Evolutionary conservation across 2,329 filamentous ascomycete genomes (phyloP), one percentile per base, ranked within the genome.

Genomic region (Pestalotiopsis sp.): DNA sequence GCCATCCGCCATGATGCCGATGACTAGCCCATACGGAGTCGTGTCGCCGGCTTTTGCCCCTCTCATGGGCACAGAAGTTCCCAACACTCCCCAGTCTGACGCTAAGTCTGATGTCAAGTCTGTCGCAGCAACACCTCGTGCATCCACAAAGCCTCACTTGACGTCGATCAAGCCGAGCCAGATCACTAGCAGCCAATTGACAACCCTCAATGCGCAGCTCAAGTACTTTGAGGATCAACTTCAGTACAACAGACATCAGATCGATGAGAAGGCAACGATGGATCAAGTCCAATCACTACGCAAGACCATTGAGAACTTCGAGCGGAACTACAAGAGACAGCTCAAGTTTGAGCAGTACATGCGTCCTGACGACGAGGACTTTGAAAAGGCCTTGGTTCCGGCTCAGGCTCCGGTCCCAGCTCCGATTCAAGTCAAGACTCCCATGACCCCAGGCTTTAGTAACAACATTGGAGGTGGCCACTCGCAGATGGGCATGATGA

Each of bases 131-230:
- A 25, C 14, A 23, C 27, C 25, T 7, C 17, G 27, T 49, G 31
- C 67, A 23, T 66, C 78, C 67, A 62, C 76, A 70, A 73, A 74
- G 57, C 83, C 85, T 13, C 87, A 85, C 2, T 80, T 85, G 27
- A 89, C 88, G n/a, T 89, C 88, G 6, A 90, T 90, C 70, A 83
- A 84, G 25, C 85, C 84, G 4, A 90, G 88, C 72, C 86, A 88
- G n/a, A 88, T 90, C 72, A 90, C 87, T 7, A 87, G 81, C 74
- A 87, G 86, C 72, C 88, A 90, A 72, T 83, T 90, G 64, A 82
- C 85, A 25, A 78, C 80, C 57, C 82, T 91, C 67, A 83, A 83
- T 56, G 73, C 75, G n/a, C 83, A 84, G n/a, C 80, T 91, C 69
- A 87, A 85, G 73, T 85, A 86, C 68, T 81, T 86, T 56, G 85